These are phyloP conservation scores for Piromyces finnis DNA, from an alignment of 192 early-diverging fungal species.

Conservation along the genomic window DNA sequence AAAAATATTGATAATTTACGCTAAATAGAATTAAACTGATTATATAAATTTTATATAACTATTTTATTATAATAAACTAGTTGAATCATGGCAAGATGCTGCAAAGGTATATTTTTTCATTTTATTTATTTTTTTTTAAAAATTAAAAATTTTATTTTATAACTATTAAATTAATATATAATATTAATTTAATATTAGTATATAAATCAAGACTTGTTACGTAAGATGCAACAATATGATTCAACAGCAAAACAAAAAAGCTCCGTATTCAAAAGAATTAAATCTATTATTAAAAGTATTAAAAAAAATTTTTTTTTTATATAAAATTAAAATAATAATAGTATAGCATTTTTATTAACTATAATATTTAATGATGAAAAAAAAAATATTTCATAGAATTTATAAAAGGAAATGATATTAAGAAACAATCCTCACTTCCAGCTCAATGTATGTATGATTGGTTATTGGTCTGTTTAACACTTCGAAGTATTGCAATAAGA, in stretches of 20 bases:
- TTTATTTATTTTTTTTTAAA: too few species aligned
- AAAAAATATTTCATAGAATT: constrained; percentile 3
- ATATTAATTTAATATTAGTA: too few species aligned
- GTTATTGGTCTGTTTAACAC: constrained; percentile 21
- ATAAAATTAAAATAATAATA: constrained; percentile 4
- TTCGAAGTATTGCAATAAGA: background rate
- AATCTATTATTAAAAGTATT: constrained; percentile 27
- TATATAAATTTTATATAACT: too few species aligned
- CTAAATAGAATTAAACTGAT: too few species aligned
- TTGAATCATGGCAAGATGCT: constrained; percentile 13
- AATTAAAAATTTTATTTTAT: too few species aligned
- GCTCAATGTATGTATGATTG: constrained; percentile 30
- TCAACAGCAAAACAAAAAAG: constrained; percentile 34
- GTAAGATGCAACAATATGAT: constrained; percentile 28
- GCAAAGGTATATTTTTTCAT: constrained; percentile 12
- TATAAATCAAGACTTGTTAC: constrained; percentile 24
- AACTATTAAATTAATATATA: too few species aligned
- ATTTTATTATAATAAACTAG: too few species aligned
- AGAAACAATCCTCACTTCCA: constrained; percentile 23
- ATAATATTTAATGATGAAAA: too few species aligned
- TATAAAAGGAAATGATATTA: constrained; percentile 20
- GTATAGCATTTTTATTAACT: too few species aligned
- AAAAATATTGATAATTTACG: too few species aligned
- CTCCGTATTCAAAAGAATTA: constrained; percentile 18
- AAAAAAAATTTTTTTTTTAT: constrained; percentile 3